Evolutionary conservation across 2,329 filamentous ascomycete genomes (phyloP).

Genomic region (Colletotrichum tamarilloi): DNA sequence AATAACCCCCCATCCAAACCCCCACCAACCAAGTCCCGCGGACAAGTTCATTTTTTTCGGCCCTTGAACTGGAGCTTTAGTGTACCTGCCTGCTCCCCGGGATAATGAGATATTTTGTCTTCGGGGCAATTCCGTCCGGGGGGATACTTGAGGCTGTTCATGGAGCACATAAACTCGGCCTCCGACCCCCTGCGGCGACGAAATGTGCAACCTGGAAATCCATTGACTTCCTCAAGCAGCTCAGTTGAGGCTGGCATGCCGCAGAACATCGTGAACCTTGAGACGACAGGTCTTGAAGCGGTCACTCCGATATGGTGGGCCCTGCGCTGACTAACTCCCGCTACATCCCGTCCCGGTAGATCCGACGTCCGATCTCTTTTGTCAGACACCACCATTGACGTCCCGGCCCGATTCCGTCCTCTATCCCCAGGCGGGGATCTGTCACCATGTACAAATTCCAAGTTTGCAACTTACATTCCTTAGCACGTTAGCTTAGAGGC

Average conservation of each 20-base stretch:
- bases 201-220: neutral
- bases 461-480: neutral
- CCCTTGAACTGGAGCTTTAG: neutral
- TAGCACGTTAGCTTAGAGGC: neutral
- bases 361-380: slow-evolving; percentile 25
- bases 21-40: slow-evolving; percentile 11
- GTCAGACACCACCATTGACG: neutral
- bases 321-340: slow-evolving; percentile 26
- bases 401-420: slow-evolving; percentile 24
- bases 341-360: slow-evolving; percentile 16
- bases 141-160: neutral
- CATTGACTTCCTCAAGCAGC: neutral
- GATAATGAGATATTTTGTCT: neutral
- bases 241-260: too few species aligned
- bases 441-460: neutral
- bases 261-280: neutral
- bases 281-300: neutral
- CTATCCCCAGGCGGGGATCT: neutral
- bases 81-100: neutral
- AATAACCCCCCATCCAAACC: neutral
- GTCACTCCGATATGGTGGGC: slow-evolving; percentile 2
- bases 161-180: neutral
- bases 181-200: neutral
- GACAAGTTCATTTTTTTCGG: slow-evolving; percentile 6
- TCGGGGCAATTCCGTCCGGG: slow-evolving; percentile 8